Conservation (phyloP, 139 green algal genomes). For the Chlorella sp. region DNA sequence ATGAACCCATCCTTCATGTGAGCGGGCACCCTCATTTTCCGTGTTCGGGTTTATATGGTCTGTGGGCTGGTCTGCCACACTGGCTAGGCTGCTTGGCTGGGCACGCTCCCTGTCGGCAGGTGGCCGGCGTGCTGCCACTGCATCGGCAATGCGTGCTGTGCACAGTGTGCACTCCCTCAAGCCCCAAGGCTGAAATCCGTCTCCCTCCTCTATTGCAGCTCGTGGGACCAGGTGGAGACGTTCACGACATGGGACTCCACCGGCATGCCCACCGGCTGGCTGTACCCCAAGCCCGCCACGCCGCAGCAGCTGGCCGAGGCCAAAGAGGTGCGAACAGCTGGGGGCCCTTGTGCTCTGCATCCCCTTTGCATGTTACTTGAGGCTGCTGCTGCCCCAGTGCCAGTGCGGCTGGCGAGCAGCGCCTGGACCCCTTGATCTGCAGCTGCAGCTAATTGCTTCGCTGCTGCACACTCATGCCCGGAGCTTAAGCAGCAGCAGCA, state of each 20-base stretch:
- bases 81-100: no score
- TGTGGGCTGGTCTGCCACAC: no score
- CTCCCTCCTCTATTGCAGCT: not conserved
- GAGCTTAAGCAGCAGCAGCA: no score
- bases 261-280: not conserved
- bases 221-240: not conserved
- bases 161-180: not conserved
- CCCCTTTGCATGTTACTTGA: not conserved
- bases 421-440: not conserved
- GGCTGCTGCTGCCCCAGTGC: not conserved
- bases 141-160: not conserved
- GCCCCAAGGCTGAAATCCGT: not conserved
- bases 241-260: not conserved
- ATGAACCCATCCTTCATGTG: slow-evolving; percentile 15
- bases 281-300: slow-evolving; percentile 13
- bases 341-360: no score
- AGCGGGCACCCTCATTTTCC: no score
- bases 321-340: not conserved
- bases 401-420: not conserved
- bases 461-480: no score
- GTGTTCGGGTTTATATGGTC: no score
- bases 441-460: not conserved
- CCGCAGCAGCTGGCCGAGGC: not conserved
- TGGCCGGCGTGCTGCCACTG: slow-evolving; percentile 2
- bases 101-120: no score